Conservation (phyloP, 768 basidiomycete genomes). For the Boletus pseudopeckii region DNA sequence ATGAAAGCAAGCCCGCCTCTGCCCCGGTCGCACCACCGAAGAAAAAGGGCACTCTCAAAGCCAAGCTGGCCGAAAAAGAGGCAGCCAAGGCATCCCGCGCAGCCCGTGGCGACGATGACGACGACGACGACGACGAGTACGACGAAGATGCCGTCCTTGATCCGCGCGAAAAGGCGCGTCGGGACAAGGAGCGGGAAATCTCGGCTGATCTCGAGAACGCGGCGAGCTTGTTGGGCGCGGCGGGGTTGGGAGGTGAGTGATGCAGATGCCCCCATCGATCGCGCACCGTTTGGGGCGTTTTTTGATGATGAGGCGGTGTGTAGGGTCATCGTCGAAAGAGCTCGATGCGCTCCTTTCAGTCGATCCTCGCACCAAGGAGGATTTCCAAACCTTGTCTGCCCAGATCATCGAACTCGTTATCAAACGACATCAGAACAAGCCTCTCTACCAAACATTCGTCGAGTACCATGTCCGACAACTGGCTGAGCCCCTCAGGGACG, state of each 20-base stretch:
- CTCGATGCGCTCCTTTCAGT: slow-evolving; percentile 70
- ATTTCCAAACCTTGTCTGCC: slow-evolving; percentile 73
- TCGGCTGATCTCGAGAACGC: slow-evolving; percentile 86
- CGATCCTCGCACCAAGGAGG: slow-evolving; percentile 85
- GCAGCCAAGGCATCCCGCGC: slow-evolving; percentile 57
- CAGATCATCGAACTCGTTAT: slow-evolving; percentile 72
- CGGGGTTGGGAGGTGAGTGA: slow-evolving; percentile 57
- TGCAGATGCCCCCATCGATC: neutral
- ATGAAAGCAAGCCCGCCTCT: slow-evolving; percentile 44
- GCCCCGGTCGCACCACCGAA: slow-evolving; percentile 64
- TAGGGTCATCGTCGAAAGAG: slow-evolving; percentile 67
- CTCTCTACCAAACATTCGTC: slow-evolving; percentile 78
- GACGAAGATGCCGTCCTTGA: slow-evolving; percentile 75
- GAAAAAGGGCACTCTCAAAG: slow-evolving; percentile 91
- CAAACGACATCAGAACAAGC: slow-evolving; percentile 77
- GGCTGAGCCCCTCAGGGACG: slow-evolving; percentile 75
- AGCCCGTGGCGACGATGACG: slow-evolving; percentile 35
- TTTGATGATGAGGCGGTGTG: neutral
- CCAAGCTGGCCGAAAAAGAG: slow-evolving; percentile 91
- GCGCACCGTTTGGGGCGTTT: neutral
- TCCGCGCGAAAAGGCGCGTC: slow-evolving; percentile 70
- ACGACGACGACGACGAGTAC: slow-evolving; percentile 42
- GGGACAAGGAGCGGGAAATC: slow-evolving; percentile 78
- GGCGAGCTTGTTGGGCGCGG: slow-evolving; percentile 73
- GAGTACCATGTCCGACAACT: slow-evolving; percentile 80